Conservation (phyloP, 1,139 yeast species). For the Scheffersomyces lignicola region DNA sequence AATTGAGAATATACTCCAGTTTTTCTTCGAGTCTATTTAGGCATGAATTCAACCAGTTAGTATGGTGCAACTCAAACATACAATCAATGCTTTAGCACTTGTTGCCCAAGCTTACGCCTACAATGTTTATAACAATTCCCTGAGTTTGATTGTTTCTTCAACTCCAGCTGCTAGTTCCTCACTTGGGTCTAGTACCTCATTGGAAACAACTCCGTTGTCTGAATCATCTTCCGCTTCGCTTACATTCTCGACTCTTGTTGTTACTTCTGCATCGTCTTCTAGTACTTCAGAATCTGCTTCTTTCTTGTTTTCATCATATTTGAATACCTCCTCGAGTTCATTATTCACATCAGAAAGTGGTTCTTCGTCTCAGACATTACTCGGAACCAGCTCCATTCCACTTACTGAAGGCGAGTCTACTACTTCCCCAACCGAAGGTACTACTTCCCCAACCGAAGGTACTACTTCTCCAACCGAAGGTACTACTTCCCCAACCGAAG, state of each 20-base stretch:
- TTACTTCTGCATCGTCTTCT: neutral
- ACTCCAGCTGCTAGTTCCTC: neutral
- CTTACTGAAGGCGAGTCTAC: too few species aligned
- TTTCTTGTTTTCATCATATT: neutral
- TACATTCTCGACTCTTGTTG: neutral
- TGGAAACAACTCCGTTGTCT: too few species aligned
- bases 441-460: too few species aligned
- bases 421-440: too few species aligned
- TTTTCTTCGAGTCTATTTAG: too few species aligned
- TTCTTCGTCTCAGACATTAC: too few species aligned
- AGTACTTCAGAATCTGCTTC: neutral
- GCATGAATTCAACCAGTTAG: neutral
- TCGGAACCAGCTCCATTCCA: too few species aligned
- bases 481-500: too few species aligned
- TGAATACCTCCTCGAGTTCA: slow-evolving; percentile 1
- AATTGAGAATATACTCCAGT: too few species aligned
- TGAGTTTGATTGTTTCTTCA: neutral
- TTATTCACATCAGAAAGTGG: neutral
- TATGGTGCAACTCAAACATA: neutral
- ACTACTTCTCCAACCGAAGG: too few species aligned
- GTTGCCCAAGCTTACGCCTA: neutral
- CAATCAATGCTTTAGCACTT: neutral
- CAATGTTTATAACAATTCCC: neutral
- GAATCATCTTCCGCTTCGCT: neutral
- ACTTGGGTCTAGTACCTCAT: neutral